Evolutionary conservation across 306 rosid genomes (phyloP).

Genomic region (Fragaria ananassa): DNA sequence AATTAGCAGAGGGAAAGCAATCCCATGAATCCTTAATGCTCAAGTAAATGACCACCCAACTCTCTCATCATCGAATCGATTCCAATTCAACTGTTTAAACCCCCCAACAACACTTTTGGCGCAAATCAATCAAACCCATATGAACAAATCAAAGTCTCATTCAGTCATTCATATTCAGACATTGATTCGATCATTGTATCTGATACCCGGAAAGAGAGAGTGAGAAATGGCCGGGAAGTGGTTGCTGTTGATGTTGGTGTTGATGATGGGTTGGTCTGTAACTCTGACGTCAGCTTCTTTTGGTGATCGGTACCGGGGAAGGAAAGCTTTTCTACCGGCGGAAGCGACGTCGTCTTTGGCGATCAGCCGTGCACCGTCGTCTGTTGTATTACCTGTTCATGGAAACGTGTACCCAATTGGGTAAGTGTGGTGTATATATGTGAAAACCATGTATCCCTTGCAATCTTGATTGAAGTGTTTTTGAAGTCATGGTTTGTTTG

Average conservation of each 20-base stretch:
- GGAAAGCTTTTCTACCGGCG: slow-evolving; percentile 37
- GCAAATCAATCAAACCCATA: background rate
- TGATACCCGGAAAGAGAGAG: background rate
- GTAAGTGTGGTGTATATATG: slow-evolving; percentile 31
- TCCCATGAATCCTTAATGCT: slow-evolving; percentile 35
- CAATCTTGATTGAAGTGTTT: background rate
- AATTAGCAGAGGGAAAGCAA: slow-evolving; percentile 33
- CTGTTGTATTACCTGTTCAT: slow-evolving; percentile 58
- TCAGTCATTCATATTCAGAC: slow-evolving; percentile 39
- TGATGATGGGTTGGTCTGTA: slow-evolving; percentile 26
- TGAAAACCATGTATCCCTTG: background rate
- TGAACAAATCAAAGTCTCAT: slow-evolving; percentile 22
- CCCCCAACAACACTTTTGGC: background rate
- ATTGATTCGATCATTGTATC: slow-evolving; percentile 4
- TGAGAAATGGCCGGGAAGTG: slow-evolving; percentile 20
- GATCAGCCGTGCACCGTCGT: slow-evolving; percentile 50
- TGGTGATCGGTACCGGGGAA: slow-evolving; percentile 33
- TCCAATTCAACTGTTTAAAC: slow-evolving; percentile 16
- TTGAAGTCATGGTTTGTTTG: background rate
- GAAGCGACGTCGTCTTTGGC: slow-evolving; percentile 40
- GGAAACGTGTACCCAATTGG: slow-evolving; percentile 91
- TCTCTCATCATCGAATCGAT: slow-evolving; percentile 14
- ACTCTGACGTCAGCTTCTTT: slow-evolving; percentile 58
- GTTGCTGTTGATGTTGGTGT: slow-evolving; percentile 30
- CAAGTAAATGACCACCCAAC: slow-evolving; percentile 17